Conservation (phyloP, 441 rosid species). For the Pelargonium fulgidum region DNA sequence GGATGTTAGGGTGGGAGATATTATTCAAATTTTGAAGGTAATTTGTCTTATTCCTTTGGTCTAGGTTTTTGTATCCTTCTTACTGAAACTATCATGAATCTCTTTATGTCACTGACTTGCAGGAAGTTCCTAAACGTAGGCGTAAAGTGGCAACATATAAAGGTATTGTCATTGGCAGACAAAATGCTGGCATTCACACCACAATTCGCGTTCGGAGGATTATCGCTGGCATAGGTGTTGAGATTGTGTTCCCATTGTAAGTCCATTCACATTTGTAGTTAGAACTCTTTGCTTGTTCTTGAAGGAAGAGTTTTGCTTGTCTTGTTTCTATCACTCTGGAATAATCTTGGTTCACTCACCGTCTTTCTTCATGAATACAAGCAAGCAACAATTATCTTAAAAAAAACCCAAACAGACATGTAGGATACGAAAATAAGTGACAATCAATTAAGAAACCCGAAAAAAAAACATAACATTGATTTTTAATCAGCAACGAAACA, state of each 20-base stretch:
- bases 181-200: slow-evolving; percentile 83
- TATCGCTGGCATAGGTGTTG: slow-evolving; percentile 77
- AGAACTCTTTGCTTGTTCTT: slow-evolving; percentile 8
- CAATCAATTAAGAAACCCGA: no score
- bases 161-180: slow-evolving; percentile 79
- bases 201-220: slow-evolving; percentile 79
- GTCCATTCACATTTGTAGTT: slow-evolving; percentile 18
- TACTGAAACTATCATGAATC: not conserved
- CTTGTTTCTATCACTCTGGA: not conserved
- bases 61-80: not conserved
- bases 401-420: no score
- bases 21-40: slow-evolving; percentile 71
- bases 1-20: slow-evolving; percentile 71
- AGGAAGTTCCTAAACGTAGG: slow-evolving; percentile 75
- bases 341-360: not conserved
- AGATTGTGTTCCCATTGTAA: slow-evolving; percentile 85
- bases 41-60: slow-evolving; percentile 9
- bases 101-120: slow-evolving; percentile 24
- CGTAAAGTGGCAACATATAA: slow-evolving; percentile 70
- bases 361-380: no score
- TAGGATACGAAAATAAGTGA: no score
- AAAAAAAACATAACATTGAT: no score
- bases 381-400: no score
- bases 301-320: not conserved
- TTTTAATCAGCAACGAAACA: no score